These are phyloP conservation scores for Scedosporium apiospermum DNA, from an alignment of 2,329 filamentous ascomycete genomes.

Conservation along the genomic window DNA sequence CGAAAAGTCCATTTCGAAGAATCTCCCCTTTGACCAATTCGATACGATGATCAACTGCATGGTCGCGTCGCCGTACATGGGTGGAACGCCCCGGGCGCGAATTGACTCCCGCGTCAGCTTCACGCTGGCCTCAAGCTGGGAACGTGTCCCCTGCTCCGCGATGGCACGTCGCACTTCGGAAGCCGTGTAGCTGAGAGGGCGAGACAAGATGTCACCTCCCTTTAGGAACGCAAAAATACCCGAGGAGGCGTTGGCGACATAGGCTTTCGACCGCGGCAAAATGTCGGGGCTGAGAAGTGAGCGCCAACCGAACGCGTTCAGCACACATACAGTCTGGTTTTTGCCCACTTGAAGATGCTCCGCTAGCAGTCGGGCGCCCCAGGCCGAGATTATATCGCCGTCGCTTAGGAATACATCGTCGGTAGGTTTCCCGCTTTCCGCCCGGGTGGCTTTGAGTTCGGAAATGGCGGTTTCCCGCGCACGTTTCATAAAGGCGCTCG, in stretches of 20 bases:
- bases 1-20: constrained; percentile 27
- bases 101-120: constrained; percentile 13
- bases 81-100: constrained; percentile 10
- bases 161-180: constrained; percentile 21
- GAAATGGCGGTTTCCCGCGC: constrained; percentile 20
- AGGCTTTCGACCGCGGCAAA: constrained; percentile 10
- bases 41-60: constrained; percentile 23
- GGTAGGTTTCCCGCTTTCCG: not conserved
- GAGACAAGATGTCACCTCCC: constrained; percentile 12
- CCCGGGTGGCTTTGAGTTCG: not conserved
- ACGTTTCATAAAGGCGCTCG: constrained; percentile 17
- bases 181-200: constrained; percentile 19
- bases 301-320: constrained; percentile 19
- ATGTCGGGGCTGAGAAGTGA: constrained; percentile 9
- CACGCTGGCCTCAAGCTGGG: constrained; percentile 20
- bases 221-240: constrained; percentile 14
- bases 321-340: constrained; percentile 15
- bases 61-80: constrained; percentile 21
- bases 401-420: constrained; percentile 33
- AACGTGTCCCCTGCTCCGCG: constrained; percentile 21
- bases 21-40: constrained; percentile 27
- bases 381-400: constrained; percentile 34
- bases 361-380: constrained; percentile 20
- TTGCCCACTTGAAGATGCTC: constrained; percentile 12
- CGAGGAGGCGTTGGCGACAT: constrained; percentile 18